A percentile compares a stretch with the other conserved stretches of the same genome.
Conservation (phyloP, 73 alveolate species). For the Paramecium tetraurelia region DNA sequence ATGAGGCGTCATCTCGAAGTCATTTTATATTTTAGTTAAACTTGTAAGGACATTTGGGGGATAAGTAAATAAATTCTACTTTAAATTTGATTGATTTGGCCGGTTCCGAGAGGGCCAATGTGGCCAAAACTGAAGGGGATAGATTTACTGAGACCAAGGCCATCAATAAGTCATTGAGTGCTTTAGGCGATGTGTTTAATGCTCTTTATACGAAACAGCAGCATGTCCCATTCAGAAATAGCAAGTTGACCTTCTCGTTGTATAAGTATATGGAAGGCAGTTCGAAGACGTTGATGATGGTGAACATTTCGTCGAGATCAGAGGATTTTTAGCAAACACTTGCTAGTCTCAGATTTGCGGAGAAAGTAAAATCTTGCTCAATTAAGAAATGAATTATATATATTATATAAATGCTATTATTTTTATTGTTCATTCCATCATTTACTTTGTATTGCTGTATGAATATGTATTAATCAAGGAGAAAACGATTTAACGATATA, state of each 20-base stretch:
- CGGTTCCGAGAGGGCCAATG: conserved; percentile 89
- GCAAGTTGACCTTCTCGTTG: conserved; percentile 79
- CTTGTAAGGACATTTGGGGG: conserved; percentile 62
- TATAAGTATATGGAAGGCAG: conserved; percentile 94
- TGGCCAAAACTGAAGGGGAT: conserved; percentile 84
- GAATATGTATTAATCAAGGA: background rate
- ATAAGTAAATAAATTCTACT: conserved; percentile 71
- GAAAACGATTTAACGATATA: background rate
- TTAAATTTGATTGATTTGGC: conserved; percentile 80
- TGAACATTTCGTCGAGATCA: conserved; percentile 87
- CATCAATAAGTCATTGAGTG: conserved; percentile 76
- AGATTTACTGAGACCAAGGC: conserved; percentile 75
- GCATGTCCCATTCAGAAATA: conserved; percentile 85
- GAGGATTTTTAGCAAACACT: conserved; percentile 37
- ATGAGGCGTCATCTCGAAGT: conserved; percentile 90
- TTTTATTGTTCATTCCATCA: background rate
- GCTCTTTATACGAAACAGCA: conserved; percentile 81
- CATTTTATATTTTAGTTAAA: conserved; percentile 87
- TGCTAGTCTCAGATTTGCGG: conserved; percentile 57
- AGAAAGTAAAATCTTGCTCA: conserved; percentile 52
- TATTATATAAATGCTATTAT: background rate
- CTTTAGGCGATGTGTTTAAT: conserved; percentile 81
- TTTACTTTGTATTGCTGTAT: background rate
- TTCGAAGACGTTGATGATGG: conserved; percentile 96
- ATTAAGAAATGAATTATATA: conserved; percentile 2